phyloP scores from a whole-genome alignment of 495 filamentous ascomycete genomes.

The Penicillium verhagenii region DNA sequence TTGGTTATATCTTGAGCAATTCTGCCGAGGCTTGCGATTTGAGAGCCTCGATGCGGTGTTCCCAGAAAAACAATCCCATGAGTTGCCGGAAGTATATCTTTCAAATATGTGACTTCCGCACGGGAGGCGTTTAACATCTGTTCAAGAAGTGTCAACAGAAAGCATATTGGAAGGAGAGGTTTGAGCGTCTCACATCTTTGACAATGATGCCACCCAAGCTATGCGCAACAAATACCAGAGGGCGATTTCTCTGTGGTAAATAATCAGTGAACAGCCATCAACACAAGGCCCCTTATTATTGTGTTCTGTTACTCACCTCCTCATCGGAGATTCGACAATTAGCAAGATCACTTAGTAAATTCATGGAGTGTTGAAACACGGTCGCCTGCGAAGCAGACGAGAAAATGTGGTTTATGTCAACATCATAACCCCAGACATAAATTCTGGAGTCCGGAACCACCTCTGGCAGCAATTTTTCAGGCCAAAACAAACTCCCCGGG shows the following conservation, averaged over 20 bases:
- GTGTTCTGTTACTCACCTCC: background rate
- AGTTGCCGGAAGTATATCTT: background rate
- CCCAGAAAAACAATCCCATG: background rate
- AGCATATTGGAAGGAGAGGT: background rate
- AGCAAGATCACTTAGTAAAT: background rate
- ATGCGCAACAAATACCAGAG: background rate
- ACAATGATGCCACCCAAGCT: background rate
- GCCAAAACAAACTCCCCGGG: background rate
- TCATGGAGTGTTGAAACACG: background rate
- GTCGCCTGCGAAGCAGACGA: background rate
- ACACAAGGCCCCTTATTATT: too few relatives aligned
- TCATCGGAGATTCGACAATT: background rate
- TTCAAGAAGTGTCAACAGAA: background rate
- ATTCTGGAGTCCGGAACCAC: background rate
- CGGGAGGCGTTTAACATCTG: background rate
- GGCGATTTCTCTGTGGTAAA: background rate
- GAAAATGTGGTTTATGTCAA: background rate
- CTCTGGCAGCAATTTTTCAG: background rate
- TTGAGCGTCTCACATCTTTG: background rate
- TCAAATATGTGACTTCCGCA: background rate
- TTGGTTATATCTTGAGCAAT: background rate
- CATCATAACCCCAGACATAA: background rate
- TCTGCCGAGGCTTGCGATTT: background rate
- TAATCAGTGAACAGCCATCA: background rate
- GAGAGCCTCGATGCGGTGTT: background rate